phyloP scores from a whole-genome alignment of 1,284 basidiomycete species.

The Leucoagaricus sp. region DNA sequence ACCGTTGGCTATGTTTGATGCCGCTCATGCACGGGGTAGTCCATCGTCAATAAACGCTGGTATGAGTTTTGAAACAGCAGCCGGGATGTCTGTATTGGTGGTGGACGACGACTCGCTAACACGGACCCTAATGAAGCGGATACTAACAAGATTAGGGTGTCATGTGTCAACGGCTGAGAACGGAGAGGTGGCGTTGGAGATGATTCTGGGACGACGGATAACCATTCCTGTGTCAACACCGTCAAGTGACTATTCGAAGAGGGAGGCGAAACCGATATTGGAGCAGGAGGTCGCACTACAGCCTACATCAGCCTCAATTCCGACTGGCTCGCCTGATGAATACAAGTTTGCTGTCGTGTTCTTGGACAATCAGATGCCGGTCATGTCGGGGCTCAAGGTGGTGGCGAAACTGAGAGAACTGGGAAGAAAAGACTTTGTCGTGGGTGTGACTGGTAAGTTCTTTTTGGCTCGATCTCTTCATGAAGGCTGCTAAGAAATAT shows the following conservation, averaged over 20 bases:
- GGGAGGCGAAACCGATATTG: slow-evolving; percentile 30
- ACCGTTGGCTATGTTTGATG: slow-evolving; percentile 34
- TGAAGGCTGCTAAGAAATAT: slow-evolving; percentile 21
- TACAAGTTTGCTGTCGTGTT: slow-evolving; percentile 72
- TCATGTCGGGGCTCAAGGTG: slow-evolving; percentile 77
- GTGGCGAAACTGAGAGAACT: slow-evolving; percentile 66
- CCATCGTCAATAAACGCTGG: slow-evolving; percentile 33
- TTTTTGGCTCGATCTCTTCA: neutral
- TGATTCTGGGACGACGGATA: slow-evolving; percentile 53
- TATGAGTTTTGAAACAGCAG: slow-evolving; percentile 34
- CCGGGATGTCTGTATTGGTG: slow-evolving; percentile 62
- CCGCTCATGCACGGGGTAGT: slow-evolving; percentile 31
- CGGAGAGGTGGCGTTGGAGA: slow-evolving; percentile 77
- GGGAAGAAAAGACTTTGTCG: slow-evolving; percentile 73
- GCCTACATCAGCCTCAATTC: slow-evolving; percentile 6
- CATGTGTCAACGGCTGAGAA: slow-evolving; percentile 84
- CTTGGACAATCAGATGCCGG: slow-evolving; percentile 88
- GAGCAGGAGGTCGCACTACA: slow-evolving; percentile 26
- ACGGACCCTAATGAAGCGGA: slow-evolving; percentile 79
- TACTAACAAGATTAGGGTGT: slow-evolving; percentile 80
- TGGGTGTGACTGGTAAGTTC: slow-evolving; percentile 69
- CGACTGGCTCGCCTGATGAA: slow-evolving; percentile 22
- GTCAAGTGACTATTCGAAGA: slow-evolving; percentile 34
- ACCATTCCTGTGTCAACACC: slow-evolving; percentile 29
- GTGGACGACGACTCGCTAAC: slow-evolving; percentile 83